Conservation (phyloP, 148 eudicot genomes). For the Fallopia convolvulus region DNA sequence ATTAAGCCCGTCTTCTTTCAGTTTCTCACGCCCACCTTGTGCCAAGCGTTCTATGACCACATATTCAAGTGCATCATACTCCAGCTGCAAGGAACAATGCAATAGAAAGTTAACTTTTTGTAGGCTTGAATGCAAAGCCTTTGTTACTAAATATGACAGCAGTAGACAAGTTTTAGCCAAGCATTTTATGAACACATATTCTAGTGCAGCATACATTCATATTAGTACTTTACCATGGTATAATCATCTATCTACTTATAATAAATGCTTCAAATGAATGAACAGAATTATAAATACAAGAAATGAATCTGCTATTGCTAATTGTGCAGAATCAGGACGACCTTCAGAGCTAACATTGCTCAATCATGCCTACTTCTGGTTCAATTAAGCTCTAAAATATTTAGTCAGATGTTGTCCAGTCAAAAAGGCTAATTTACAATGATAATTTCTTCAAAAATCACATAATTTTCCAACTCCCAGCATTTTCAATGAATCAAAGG, state of each 20-base stretch:
- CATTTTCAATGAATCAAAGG: background rate
- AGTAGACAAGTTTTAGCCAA: too few species aligned
- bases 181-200: too few species aligned
- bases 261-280: background rate
- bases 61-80: slow-evolving; percentile 93
- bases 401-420: background rate
- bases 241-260: background rate
- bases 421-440: background rate
- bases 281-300: background rate
- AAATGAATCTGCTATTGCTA: background rate
- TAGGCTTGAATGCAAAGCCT: background rate
- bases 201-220: too few species aligned
- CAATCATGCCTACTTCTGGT: background rate
- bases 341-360: background rate
- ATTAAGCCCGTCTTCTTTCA: slow-evolving; percentile 94
- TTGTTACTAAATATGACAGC: background rate
- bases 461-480: background rate
- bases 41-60: slow-evolving; percentile 95
- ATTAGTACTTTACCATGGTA: background rate
- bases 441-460: background rate
- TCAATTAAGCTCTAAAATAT: background rate
- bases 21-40: slow-evolving; percentile 86
- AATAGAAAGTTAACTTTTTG: background rate
- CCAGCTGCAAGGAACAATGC: slow-evolving; percentile 48
- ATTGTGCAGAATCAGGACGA: background rate